phyloP scores from a whole-genome alignment of 805 yeast genomes.

The Nakazawaea siamensis region DNA sequence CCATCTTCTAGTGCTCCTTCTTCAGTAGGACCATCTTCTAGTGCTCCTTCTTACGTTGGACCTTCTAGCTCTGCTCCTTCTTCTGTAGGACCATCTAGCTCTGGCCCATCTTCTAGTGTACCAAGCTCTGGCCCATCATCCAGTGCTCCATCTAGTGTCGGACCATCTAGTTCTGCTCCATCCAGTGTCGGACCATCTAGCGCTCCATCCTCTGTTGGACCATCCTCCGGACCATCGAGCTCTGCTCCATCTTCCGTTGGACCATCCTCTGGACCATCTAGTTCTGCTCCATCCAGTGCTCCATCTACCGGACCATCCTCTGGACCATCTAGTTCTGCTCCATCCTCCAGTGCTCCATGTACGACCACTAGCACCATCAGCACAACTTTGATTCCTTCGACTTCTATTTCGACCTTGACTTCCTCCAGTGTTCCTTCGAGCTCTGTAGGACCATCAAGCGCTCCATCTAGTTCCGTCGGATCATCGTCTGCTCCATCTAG shows the following conservation, averaged over 20 bases:
- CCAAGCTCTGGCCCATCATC: neutral
- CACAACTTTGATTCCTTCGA: neutral
- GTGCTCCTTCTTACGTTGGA: neutral
- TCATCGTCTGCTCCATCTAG: neutral
- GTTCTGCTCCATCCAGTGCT: neutral
- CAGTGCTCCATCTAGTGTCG: neutral
- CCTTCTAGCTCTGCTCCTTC: neutral
- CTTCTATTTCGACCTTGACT: neutral
- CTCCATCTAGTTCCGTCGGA: neutral
- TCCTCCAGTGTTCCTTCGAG: conserved; percentile 1
- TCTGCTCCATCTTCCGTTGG: neutral
- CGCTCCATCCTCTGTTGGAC: neutral
- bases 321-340: neutral
- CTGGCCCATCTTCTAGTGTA: neutral
- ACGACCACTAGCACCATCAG: neutral
- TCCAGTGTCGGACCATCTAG: conserved; percentile 1
- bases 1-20: neutral
- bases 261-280: neutral
- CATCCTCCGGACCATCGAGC: neutral
- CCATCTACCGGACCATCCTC: neutral
- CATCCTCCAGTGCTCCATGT: neutral
- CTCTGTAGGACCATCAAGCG: conserved; percentile 1
- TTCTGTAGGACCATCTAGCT: neutral
- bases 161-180: neutral
- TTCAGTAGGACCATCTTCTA: neutral